Evolutionary conservation across 345 rosid species (phyloP).

Genomic region (Dipteronia dyeriana): DNA sequence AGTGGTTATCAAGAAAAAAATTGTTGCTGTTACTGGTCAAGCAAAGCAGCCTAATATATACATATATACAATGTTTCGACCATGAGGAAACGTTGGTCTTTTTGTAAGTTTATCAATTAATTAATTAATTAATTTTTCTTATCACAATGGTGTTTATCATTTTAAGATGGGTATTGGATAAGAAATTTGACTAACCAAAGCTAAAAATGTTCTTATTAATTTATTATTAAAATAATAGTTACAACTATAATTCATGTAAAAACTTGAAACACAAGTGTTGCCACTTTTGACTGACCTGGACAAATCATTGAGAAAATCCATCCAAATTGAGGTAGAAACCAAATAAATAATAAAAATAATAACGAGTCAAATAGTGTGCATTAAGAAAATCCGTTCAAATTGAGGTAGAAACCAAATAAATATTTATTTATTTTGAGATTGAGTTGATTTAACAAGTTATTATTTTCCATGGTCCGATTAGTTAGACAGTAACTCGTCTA

Average conservation of each 20-base stretch:
- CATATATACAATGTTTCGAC: neutral
- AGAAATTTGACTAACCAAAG: neutral
- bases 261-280: neutral
- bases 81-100: neutral
- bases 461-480: neutral
- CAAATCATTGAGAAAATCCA: neutral
- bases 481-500: too few relatives aligned
- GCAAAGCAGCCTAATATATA: neutral
- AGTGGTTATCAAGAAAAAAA: neutral
- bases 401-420: too few relatives aligned
- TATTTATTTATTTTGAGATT: too few relatives aligned
- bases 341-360: neutral
- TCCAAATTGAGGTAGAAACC: neutral
- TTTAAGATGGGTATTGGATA: neutral
- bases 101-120: neutral
- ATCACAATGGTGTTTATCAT: too few relatives aligned
- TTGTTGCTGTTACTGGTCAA: neutral
- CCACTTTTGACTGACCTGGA: slow-evolving; percentile 15
- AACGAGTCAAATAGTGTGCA: neutral
- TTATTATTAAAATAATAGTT: neutral
- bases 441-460: too few relatives aligned
- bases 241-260: neutral
- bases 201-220: neutral
- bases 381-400: too few relatives aligned
- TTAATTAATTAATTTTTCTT: neutral